Base-by-base conservation (phyloP, 495 filamentous ascomycete species). In the Rhypophila decipiens region DNA sequence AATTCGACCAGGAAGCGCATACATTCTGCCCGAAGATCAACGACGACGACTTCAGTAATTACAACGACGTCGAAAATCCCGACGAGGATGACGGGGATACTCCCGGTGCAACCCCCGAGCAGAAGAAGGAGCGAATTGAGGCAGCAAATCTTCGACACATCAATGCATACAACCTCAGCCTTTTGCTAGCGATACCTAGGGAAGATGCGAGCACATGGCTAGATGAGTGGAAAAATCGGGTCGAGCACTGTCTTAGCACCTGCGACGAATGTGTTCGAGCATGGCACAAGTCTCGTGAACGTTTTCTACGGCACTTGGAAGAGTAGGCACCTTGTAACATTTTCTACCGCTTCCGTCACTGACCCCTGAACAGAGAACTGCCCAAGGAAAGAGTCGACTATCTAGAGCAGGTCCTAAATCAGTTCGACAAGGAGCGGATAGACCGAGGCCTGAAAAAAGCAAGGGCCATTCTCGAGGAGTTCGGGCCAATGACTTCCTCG, bases 261-360 rank as follows among this genome's bases (percentile, higher is more conserved):
- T 96, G 90, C 66, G 85, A 94, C 53, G 70, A 79, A 34, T 96
- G 90, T 61, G 82, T 89, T 47, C 78, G 79, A 31, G 78, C 82
- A 34, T 96, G 90, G 68, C 87, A 96, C 66, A 83, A 78, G 39
- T 77, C 77, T 18, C 55, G 62, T 15, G 36, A 48, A 1, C 43
- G 42, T 3, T 65, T 61, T 37, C 22, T 63, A 24, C 49, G 52
- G 19, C 42, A 41, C 10, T 17, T 83, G 84, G 58, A 73, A 76
- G 48, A 1, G 55, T 49, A 47, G 21, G 46, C 46, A 8, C 18
- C 24, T 33, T 10, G 24, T 3, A 35, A 8, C 19, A 19, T n/a
- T 12, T 17, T 3, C 1, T 17, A 1, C 24, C n/a, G 33, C 23
- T 2, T 2, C 19, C 53, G 74, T 87, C 50, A 52, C 41, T 4